Base-by-base conservation (phyloP, 495 filamentous ascomycete species). In the Aspergillus campestris region DNA sequence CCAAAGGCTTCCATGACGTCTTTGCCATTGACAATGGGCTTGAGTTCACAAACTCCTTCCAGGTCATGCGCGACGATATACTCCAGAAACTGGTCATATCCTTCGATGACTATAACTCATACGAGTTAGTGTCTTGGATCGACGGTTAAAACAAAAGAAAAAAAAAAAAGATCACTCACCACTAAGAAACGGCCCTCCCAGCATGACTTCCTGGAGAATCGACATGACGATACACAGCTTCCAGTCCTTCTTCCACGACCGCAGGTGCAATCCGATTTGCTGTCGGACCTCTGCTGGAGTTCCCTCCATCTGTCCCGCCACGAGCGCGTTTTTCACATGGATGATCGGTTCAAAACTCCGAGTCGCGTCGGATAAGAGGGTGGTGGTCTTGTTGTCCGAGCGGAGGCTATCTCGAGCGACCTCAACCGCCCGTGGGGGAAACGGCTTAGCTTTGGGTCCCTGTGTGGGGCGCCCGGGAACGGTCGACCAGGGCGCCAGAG, bases 171-270 rank as follows among this genome's bases (percentile, higher is more conserved):
- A 30, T 37, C 30, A 38, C 61, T 50, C 51, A 72, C 69, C 59
- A 51, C 65, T 44, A 27, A 35, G 33, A 40, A 59, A 56, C 31
- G 64, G 53, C n/a, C 33, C 42, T 44, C 56, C 66, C 11, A 69
- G 60, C 59, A 77, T 69, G 5, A 78, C 64, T 53, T 90, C 86
- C 9, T 82, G 70, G 8, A 94, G 56, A 2, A 95, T 58, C 5
- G 84, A 73, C 55, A 81, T 80, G 30, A 95, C 50, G 3, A 86
- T 73, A 54, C 87, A 86, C 31, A 80, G 67, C 56, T 80, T 74
- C 92, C 92, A 97, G 46, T 83, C 62, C 1, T 76, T 72, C 27
- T 73, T 82, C 86, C 91, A 92, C 5, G 68, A 60, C n/a, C 87
- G 78, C 50, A 98, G 84, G 1, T 73, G 75, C 75, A 89, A 80